Conservation (phyloP, 1,284 basidiomycete species). For the Pterula multifida region DNA sequence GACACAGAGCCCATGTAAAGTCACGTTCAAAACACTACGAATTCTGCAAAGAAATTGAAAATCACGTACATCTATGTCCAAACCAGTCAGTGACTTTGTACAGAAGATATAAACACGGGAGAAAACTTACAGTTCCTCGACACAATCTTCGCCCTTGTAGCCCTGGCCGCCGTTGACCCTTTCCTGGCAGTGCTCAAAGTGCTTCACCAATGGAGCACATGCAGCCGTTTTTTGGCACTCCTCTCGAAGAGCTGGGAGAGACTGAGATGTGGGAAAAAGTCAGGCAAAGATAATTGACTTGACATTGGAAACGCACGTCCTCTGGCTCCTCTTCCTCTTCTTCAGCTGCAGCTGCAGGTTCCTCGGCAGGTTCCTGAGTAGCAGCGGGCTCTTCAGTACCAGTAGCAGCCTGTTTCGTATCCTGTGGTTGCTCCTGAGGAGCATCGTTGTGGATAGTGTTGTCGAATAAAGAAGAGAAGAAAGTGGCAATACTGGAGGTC, state of each 20-base stretch:
- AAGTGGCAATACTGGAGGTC: conserved; percentile 34
- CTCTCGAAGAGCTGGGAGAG: conserved; percentile 57
- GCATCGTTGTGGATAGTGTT: conserved; percentile 47
- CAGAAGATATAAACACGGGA: conserved; percentile 7
- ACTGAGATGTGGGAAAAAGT: conserved; percentile 31
- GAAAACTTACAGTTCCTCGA: conserved; percentile 68
- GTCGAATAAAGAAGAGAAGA: conserved; percentile 49
- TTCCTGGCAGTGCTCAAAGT: conserved; percentile 87
- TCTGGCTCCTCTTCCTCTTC: conserved; percentile 71
- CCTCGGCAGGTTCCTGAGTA: conserved; percentile 24
- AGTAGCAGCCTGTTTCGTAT: conserved; percentile 13
- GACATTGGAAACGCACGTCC: conserved; percentile 47
- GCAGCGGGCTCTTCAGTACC: conserved; percentile 24
- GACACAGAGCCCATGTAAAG: conserved; percentile 8
- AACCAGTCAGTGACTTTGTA: conserved; percentile 6
- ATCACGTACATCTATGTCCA: conserved; percentile 35
- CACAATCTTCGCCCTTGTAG: conserved; percentile 81
- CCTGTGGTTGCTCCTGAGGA: conserved; percentile 29
- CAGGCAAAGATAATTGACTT: conserved; percentile 2
- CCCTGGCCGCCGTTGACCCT: conserved; percentile 75
- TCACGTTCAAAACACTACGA: conserved; percentile 8
- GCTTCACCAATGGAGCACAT: conserved; percentile 64
- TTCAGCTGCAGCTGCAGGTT: conserved; percentile 29
- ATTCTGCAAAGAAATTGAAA: conserved; percentile 7
- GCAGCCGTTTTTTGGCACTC: conserved; percentile 62